Evolutionary conservation across 2,329 filamentous ascomycete species (phyloP).

Genomic region (Boeremia exigua): DNA sequence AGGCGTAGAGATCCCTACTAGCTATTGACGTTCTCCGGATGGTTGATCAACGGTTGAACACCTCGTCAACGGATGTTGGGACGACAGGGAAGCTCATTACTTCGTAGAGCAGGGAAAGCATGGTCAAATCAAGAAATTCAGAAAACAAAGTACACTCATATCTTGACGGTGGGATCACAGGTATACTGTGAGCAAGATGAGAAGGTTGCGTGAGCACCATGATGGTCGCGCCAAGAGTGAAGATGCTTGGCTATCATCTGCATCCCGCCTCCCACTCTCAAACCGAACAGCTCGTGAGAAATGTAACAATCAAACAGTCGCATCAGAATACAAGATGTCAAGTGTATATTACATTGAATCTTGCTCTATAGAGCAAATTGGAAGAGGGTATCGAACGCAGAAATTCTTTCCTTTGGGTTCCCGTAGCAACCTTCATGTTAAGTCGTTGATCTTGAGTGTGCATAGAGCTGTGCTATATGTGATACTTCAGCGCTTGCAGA

Average conservation of each 20-base stretch:
- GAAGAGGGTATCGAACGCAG: background rate
- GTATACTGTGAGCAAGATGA: background rate
- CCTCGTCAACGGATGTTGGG: background rate
- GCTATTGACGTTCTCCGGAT: too few species aligned
- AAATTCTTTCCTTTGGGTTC: too few species aligned
- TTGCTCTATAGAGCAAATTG: background rate
- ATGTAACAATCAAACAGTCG: background rate
- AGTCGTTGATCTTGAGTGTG: too few species aligned
- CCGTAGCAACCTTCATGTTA: too few species aligned
- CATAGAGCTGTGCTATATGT: too few species aligned
- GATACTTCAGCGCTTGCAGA: too few species aligned
- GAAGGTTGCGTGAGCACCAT: constrained; percentile 4
- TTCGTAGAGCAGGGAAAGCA: background rate
- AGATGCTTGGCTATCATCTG: constrained; percentile 2
- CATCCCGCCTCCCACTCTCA: background rate
- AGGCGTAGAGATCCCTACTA: too few species aligned
- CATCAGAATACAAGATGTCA: background rate
- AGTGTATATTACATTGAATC: background rate
- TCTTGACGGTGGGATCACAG: too few species aligned
- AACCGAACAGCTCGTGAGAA: background rate
- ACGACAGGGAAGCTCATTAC: background rate
- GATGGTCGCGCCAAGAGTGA: constrained; percentile 12
- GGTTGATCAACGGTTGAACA: too few species aligned
- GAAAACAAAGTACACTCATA: too few species aligned
- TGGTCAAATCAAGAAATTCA: background rate